Evolutionary conservation across 768 basidiomycete species (phyloP).

Genomic region (Exsudoporus frostii): DNA sequence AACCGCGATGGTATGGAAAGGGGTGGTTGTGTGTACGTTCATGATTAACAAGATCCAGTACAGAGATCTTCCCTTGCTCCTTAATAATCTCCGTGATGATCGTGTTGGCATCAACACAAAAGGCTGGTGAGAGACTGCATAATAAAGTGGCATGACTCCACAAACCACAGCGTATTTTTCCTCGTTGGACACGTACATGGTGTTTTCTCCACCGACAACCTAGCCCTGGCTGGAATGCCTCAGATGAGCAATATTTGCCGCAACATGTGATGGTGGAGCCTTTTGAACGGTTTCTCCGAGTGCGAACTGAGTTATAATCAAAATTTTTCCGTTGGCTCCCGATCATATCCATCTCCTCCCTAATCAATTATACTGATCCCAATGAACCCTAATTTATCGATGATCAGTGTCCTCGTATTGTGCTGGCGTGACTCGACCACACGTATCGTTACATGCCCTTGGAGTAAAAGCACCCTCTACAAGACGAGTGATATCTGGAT

Average conservation of each 20-base stretch:
- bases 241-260: not conserved
- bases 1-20: too few relatives aligned
- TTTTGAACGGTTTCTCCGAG: not conserved
- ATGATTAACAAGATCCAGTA: not conserved
- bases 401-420: not conserved
- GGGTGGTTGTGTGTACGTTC: not conserved
- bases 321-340: too few relatives aligned
- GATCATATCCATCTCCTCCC: not conserved
- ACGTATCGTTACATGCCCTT: not conserved
- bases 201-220: not conserved
- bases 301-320: not conserved
- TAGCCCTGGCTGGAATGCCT: not conserved
- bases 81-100: not conserved
- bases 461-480: not conserved
- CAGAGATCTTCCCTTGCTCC: not conserved
- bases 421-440: not conserved
- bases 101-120: not conserved
- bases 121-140: not conserved
- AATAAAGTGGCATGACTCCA: not conserved
- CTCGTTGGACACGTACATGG: not conserved
- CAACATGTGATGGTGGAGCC: not conserved
- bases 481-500: not conserved
- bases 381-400: not conserved
- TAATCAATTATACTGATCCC: not conserved
- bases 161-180: not conserved